These are phyloP conservation scores for Globisporangium cystogenes DNA, from an alignment of 352 stramenopile species.

Conservation along the genomic window DNA sequence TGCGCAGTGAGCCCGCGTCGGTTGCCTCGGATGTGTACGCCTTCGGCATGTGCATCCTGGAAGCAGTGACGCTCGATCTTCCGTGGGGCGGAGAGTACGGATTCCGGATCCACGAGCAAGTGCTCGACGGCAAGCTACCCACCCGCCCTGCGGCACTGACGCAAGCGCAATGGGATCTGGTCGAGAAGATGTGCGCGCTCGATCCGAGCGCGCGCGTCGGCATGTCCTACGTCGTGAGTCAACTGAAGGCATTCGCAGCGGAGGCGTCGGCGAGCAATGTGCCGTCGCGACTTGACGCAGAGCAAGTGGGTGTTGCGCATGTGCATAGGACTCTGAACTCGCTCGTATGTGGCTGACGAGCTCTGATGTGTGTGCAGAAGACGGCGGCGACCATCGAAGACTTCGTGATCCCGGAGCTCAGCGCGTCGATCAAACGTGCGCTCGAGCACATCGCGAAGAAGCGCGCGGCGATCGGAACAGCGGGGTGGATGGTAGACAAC, in stretches of 20 bases:
- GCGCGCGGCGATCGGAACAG: neutral
- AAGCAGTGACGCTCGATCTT: conserved; percentile 5
- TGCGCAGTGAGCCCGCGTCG: no score
- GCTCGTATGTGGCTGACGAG: no score
- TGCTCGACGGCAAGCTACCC: no score
- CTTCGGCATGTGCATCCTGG: conserved; percentile 18
- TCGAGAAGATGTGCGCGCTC: neutral
- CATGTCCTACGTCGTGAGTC: conserved; percentile 1
- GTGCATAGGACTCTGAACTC: no score
- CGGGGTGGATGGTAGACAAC: neutral
- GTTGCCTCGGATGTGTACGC: conserved; percentile 22
- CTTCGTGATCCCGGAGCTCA: no score
- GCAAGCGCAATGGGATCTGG: conserved; percentile 2
- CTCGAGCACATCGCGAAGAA: neutral
- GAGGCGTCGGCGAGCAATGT: neutral
- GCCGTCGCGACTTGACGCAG: neutral
- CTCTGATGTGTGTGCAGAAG: no score
- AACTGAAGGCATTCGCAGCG: neutral
- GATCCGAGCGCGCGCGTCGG: neutral
- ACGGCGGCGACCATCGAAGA: no score
- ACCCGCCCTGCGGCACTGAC: conserved; percentile 1
- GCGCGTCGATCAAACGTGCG: neutral
- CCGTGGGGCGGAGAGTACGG: no score
- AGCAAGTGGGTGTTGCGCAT: neutral
- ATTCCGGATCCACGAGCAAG: no score